These are phyloP conservation scores for Auricularia cornea DNA, from an alignment of 768 basidiomycete species.

Conservation along the genomic window DNA sequence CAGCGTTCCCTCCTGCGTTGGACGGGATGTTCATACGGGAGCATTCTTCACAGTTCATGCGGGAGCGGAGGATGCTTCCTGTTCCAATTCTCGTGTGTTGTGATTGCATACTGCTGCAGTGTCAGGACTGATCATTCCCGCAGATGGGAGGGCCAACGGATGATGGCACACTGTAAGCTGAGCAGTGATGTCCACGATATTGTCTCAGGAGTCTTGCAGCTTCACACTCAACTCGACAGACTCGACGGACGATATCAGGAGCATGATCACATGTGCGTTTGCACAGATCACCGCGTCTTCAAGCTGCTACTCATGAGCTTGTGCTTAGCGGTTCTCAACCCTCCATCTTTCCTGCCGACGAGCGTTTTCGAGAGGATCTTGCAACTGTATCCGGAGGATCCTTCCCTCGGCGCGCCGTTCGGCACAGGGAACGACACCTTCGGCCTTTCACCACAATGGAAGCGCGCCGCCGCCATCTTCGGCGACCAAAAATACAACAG, in stretches of 20 bases:
- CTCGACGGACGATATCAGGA: constrained; percentile 19
- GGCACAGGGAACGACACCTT: constrained; percentile 39
- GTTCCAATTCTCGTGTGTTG: background rate
- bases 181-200: constrained; percentile 32
- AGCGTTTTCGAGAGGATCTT: constrained; percentile 21
- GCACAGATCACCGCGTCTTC: constrained; percentile 19
- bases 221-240: constrained; percentile 23
- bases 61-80: background rate
- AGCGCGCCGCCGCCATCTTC: constrained; percentile 30
- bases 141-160: constrained; percentile 12
- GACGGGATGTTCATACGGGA: background rate
- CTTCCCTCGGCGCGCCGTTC: constrained; percentile 38
- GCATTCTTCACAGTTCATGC: background rate
- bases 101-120: background rate
- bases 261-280: constrained; percentile 15
- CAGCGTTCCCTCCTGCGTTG: background rate
- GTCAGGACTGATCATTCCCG: background rate
- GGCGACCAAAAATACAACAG: constrained; percentile 14
- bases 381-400: constrained; percentile 34
- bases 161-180: constrained; percentile 13
- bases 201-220: constrained; percentile 11
- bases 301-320: constrained; percentile 14
- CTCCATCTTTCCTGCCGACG: constrained; percentile 12
- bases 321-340: background rate
- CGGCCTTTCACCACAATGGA: constrained; percentile 31